A percentile compares a stretch with the other conserved stretches of the same genome.
phyloP scores from a whole-genome alignment of 495 filamentous ascomycete species.

The Lichina pygmaea region DNA sequence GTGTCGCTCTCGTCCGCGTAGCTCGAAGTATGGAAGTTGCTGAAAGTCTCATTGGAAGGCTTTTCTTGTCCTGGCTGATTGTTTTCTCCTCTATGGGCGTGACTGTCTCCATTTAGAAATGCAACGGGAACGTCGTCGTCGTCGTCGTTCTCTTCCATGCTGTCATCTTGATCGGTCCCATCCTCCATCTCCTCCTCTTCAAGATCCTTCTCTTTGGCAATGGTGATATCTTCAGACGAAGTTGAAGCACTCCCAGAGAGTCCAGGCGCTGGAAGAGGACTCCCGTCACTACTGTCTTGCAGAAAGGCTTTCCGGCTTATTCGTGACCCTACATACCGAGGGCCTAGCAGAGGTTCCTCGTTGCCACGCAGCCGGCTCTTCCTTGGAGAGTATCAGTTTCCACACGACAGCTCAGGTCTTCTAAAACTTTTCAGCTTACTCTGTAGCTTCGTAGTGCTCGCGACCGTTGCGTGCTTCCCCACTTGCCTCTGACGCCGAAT shows the following conservation, averaged over 20 bases:
- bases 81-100: too few species aligned
- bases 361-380: conserved; percentile 67
- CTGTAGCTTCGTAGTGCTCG: conserved; percentile 67
- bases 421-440: conserved; percentile 19
- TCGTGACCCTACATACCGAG: conserved; percentile 54
- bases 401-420: too few species aligned
- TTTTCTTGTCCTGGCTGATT: conserved; percentile 15
- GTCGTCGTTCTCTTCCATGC: too few species aligned
- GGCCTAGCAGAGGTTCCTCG: conserved; percentile 35
- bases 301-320: conserved; percentile 46
- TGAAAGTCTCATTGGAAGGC: neutral
- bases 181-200: too few species aligned
- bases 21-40: too few species aligned
- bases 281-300: conserved; percentile 15
- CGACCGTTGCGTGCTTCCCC: conserved; percentile 22
- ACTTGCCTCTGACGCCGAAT: conserved; percentile 11
- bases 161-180: too few species aligned
- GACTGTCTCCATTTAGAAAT: too few species aligned
- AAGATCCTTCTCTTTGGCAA: too few species aligned
- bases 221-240: too few species aligned
- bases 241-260: too few species aligned
- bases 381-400: conserved; percentile 13
- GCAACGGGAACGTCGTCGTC: too few species aligned
- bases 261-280: conserved; percentile 14
- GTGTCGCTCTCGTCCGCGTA: neutral